Conservation (phyloP, 1,284 basidiomycete genomes). For the Porodaedalea pini region DNA sequence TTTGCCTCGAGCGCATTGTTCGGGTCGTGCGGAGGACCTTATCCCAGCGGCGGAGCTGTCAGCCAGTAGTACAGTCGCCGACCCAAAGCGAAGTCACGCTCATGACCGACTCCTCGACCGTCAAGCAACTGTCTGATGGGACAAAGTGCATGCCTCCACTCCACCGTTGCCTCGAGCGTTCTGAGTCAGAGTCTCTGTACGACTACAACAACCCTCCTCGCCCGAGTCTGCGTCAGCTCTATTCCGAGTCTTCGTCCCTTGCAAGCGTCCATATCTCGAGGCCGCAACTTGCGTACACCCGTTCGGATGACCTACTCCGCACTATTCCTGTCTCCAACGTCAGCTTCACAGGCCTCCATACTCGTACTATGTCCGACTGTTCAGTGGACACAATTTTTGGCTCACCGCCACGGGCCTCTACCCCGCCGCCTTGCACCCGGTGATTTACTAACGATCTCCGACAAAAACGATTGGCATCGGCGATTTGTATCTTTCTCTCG, state of each 20-base stretch:
- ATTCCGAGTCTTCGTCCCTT: neutral
- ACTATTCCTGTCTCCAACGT: neutral
- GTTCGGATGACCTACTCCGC: neutral
- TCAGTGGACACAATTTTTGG: neutral
- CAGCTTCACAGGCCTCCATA: neutral
- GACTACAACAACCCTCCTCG: no score
- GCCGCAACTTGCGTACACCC: neutral
- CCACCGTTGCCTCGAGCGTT: conserved; percentile 7
- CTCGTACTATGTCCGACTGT: neutral
- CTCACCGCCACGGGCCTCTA: neutral
- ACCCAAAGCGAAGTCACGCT: neutral
- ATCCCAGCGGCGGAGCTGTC: neutral
- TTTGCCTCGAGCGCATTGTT: conserved; percentile 9
- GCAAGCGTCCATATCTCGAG: neutral
- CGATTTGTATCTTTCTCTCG: neutral
- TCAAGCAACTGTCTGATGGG: neutral
- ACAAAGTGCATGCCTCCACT: neutral
- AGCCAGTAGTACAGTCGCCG: neutral
- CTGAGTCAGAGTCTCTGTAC: neutral
- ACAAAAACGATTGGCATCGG: no score
- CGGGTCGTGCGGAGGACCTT: neutral
- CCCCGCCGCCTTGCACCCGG: neutral
- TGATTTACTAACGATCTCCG: neutral
- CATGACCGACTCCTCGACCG: neutral
- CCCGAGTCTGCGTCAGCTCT: neutral